Evolutionary conservation across 306 rosid genomes (phyloP).

Genomic region (Amphicarpaea edgeworthii): DNA sequence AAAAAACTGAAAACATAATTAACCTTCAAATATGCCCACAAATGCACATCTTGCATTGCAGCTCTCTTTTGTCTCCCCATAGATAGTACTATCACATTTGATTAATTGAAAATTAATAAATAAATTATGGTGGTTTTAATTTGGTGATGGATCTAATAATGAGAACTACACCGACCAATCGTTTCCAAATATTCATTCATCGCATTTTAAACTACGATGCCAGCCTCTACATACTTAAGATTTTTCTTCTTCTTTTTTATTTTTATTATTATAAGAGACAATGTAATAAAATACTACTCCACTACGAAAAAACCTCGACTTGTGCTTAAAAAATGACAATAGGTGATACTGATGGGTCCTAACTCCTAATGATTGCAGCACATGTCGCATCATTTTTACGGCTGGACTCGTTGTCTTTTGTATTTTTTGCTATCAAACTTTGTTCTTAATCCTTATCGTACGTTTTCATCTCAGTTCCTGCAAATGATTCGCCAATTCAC

Average conservation of each 20-base stretch:
- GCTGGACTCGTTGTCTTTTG: no score
- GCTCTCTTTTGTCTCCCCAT: background rate
- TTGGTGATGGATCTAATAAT: background rate
- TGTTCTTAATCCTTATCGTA: no score
- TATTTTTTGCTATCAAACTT: no score
- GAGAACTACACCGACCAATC: background rate
- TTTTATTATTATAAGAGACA: background rate
- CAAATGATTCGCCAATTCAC: no score
- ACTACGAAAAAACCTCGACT: background rate
- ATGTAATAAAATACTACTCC: conserved; percentile 1
- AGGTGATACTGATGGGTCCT: background rate
- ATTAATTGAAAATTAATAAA: background rate
- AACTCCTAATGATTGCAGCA: conserved; percentile 27
- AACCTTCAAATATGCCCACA: no score
- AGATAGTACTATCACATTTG: background rate
- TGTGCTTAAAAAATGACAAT: background rate
- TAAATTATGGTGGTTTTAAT: background rate
- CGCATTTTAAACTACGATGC: conserved; percentile 14
- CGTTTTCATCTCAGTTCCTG: no score
- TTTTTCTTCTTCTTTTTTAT: conserved; percentile 15
- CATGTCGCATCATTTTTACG: no score
- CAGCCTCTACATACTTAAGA: background rate
- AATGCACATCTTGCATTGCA: conserved; percentile 10
- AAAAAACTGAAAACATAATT: no score
- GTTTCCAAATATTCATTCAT: conserved; percentile 26